phyloP scores from a whole-genome alignment of 768 basidiomycete genomes.

The Leccinum olivaceopallidum region DNA sequence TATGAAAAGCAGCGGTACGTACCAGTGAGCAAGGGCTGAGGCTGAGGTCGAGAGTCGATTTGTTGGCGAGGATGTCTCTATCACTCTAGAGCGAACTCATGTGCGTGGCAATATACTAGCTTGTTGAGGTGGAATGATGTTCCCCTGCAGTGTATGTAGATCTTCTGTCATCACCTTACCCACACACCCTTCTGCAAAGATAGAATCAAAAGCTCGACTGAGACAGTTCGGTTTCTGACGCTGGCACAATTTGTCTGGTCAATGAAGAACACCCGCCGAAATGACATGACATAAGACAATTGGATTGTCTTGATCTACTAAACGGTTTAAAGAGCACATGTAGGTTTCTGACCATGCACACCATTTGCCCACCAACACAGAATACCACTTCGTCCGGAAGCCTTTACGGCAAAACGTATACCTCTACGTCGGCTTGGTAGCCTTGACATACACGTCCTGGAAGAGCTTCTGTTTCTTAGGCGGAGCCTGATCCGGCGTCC shows the following conservation, averaged over 20 bases:
- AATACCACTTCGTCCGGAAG: neutral
- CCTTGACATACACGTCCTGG: conserved; percentile 27
- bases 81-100: neutral
- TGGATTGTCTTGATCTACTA: neutral
- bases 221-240: neutral
- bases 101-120: neutral
- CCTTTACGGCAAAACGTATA: neutral
- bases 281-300: neutral
- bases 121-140: neutral
- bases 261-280: neutral
- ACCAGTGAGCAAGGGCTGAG: conserved; percentile 57
- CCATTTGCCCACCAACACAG: neutral
- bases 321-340: neutral
- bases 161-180: neutral
- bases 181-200: neutral
- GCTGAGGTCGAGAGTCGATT: neutral
- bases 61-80: neutral
- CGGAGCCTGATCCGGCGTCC: conserved; percentile 14
- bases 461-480: conserved; percentile 12
- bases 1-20: conserved; percentile 84
- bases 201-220: neutral
- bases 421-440: conserved; percentile 19
- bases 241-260: too few species aligned
- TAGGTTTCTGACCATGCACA: neutral
- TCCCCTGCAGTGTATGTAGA: neutral